Evolutionary conservation across 1,139 yeast genomes (phyloP).

Genomic region (Diutina pseudorugosa): DNA sequence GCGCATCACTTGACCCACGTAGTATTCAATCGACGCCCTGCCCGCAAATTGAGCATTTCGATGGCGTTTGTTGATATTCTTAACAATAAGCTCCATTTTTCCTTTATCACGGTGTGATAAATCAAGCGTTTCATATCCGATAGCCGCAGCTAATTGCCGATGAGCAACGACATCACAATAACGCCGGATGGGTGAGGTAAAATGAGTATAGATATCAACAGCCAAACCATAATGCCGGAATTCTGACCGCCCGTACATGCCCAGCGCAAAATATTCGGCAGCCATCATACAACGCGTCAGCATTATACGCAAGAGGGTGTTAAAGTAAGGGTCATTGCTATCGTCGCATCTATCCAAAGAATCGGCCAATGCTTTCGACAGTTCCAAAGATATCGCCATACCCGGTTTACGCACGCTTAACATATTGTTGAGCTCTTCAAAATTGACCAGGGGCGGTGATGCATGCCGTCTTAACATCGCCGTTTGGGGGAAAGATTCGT

Average conservation of each 20-base stretch:
- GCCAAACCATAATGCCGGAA: constrained; percentile 96
- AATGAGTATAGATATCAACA: constrained; percentile 94
- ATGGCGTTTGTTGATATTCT: constrained; percentile 86
- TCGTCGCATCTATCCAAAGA: constrained; percentile 84
- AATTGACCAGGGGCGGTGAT: constrained; percentile 89
- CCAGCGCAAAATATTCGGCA: constrained; percentile 93
- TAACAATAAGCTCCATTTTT: constrained; percentile 82
- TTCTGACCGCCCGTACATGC: constrained; percentile 87
- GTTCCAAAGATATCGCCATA: constrained; percentile 68
- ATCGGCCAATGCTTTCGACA: constrained; percentile 87
- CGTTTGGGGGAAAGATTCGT: constrained; percentile 90
- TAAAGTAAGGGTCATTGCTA: constrained; percentile 76
- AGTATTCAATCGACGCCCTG: constrained; percentile 92
- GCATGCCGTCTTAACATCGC: constrained; percentile 98
- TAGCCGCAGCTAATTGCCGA: constrained; percentile 94
- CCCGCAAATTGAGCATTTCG: constrained; percentile 99
- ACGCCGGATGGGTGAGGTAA: constrained; percentile 96
- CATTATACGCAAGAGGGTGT: constrained; percentile 89
- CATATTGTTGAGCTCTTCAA: constrained; percentile 83
- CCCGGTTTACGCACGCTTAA: constrained; percentile 66
- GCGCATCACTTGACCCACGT: constrained; percentile 95
- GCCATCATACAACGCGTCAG: constrained; percentile 99
- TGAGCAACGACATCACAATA: constrained; percentile 97
- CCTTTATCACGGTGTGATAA: constrained; percentile 75
- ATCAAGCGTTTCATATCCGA: constrained; percentile 80